Base-by-base conservation (phyloP, 106 monocot genomes). In the Acorus calamus region DNA sequence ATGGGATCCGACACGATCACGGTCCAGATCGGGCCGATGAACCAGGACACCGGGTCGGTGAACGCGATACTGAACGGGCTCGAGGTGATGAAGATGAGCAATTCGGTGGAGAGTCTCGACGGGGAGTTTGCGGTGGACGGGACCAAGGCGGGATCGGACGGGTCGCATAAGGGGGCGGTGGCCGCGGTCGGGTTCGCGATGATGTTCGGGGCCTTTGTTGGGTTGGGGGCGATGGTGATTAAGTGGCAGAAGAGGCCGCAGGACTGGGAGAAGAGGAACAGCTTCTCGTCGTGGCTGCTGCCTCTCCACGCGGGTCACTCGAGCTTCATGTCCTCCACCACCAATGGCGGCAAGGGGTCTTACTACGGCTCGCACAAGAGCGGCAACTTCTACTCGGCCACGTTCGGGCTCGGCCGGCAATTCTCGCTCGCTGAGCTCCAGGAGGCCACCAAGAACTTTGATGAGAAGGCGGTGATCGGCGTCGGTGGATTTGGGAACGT, bases 261-360 rank as follows among this genome's bases (percentile, higher is more conserved):
- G 46, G 83, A 83, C 55, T 79, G 83, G 83, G 66, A 71, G 47
- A 74, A 65, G 61, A 52, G 83, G 41, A 75, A 78, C 59, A 83
- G 83, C 68, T 83, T 83, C 71, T 83, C 83, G 2, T 83, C 83
- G 0, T 83, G 83, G 83, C 70, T 83, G 47, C 78, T 83, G 14
- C 83, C 79, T 0, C 71, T 83, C 42, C 63, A 78, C 68, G 68
- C 65, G 3, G 66, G 69, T 53, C 73, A 72, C 6, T 71, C 83
- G 28, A 71, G 62, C 71, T 75, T 83, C 79, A 69, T 57, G 43
- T 66, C 51, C 6, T 76, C 67, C 57, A 53, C 61, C 9, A 51
- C 63, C 13, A 44, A 44, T 59, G 73, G 73, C 47, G 60, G 8
- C 42, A 44, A 50, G 11, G 77, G 71, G 3, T 28, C 28, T 0